phyloP scores from a whole-genome alignment of 805 yeast genomes.

The Kluyveromyces nonfermentans region DNA sequence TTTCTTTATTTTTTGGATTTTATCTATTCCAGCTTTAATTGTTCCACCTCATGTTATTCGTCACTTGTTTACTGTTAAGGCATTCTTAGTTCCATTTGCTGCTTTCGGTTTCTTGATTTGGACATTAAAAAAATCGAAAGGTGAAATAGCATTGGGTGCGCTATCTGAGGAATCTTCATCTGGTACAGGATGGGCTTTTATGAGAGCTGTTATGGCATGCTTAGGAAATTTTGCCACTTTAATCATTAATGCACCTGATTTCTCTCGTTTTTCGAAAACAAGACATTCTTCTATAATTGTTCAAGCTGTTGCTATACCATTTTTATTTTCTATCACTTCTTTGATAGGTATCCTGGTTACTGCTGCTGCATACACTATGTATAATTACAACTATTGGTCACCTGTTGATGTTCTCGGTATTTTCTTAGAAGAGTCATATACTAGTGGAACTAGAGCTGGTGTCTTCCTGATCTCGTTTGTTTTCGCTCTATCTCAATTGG shows the following conservation, averaged over 20 bases:
- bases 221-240: conserved; percentile 84
- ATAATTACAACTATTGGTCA: conserved; percentile 69
- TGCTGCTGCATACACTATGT: conserved; percentile 61
- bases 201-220: conserved; percentile 67
- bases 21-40: conserved; percentile 71
- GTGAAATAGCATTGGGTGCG: conserved; percentile 31
- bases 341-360: conserved; percentile 79
- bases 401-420: conserved; percentile 68
- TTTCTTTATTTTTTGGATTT: conserved; percentile 76
- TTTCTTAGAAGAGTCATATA: conserved; percentile 43
- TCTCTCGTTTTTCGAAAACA: conserved; percentile 69
- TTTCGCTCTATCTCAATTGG: conserved; percentile 67
- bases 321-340: conserved; percentile 71
- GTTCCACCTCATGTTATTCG: conserved; percentile 75
- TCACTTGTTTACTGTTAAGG: conserved; percentile 76
- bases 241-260: conserved; percentile 82
- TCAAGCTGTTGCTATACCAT: conserved; percentile 59
- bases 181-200: conserved; percentile 79
- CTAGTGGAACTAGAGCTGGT: conserved; percentile 64
- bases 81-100: conserved; percentile 70
- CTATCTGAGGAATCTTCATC: conserved; percentile 30
- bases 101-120: conserved; percentile 77
- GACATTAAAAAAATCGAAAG: conserved; percentile 73
- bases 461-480: conserved; percentile 65
- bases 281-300: conserved; percentile 43